Evolutionary conservation across 164 flowering plant species (phyloP).

Genomic region (Hamamelis virginiana): DNA sequence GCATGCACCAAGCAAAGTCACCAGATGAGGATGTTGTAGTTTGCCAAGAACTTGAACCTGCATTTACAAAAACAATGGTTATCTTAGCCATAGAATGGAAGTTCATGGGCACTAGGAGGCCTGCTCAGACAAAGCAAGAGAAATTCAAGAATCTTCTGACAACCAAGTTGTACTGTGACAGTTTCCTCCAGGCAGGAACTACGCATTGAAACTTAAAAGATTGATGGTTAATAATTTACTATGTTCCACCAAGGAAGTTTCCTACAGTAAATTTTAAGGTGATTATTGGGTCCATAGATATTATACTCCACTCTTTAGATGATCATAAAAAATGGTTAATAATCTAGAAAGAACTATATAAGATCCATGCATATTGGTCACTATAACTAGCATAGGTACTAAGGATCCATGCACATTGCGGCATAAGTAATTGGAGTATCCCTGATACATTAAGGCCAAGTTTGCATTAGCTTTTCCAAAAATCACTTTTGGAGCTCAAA

Average conservation of each 20-base stretch:
- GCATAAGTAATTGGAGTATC: too few species aligned
- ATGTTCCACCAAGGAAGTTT: not conserved
- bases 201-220: not conserved
- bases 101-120: not conserved
- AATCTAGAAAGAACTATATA: too few species aligned
- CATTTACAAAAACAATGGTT: conserved; percentile 14
- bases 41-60: conserved; percentile 74
- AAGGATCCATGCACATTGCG: too few species aligned
- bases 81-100: not conserved
- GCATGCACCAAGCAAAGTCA: conserved; percentile 70
- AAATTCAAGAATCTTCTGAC: not conserved
- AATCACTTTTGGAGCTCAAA: too few species aligned
- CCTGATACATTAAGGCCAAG: too few species aligned
- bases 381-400: too few species aligned
- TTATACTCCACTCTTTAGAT: not conserved
- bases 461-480: too few species aligned
- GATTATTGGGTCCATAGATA: not conserved
- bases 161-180: too few species aligned
- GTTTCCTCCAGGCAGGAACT: not conserved
- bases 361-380: too few species aligned
- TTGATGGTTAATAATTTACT: not conserved
- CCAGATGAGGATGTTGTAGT: conserved; percentile 69
- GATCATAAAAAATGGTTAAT: too few species aligned
- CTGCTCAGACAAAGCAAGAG: not conserved
- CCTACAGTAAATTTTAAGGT: not conserved